These are phyloP conservation scores for Mycena chlorophos DNA, from an alignment of 768 basidiomycete species.

Conservation along the genomic window DNA sequence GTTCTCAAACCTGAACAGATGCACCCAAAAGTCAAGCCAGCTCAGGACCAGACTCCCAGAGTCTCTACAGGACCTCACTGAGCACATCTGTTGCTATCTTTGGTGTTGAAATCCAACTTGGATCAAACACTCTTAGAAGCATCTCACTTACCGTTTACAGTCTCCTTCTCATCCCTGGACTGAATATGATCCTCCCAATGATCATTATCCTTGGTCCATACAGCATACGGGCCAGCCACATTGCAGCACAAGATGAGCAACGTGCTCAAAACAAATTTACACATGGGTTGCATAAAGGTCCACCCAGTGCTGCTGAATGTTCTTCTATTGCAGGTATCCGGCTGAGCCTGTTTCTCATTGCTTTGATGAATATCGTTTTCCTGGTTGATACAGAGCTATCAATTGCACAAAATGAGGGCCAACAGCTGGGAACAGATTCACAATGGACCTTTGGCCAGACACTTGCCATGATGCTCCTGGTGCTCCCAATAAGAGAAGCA, in stretches of 20 bases:
- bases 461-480: constrained; percentile 3
- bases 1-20: too few relatives aligned
- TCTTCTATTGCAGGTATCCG: not conserved
- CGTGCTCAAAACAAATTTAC: too few relatives aligned
- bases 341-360: not conserved
- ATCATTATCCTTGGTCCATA: not conserved
- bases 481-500: constrained; percentile 3
- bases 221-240: too few relatives aligned
- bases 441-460: constrained; percentile 6
- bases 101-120: not conserved
- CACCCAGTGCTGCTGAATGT: not conserved
- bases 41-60: too few relatives aligned
- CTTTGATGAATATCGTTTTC: constrained; percentile 1
- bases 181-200: not conserved
- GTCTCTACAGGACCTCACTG: too few relatives aligned
- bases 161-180: not conserved
- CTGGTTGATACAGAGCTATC: constrained; percentile 13
- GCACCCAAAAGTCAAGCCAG: too few relatives aligned
- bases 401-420: not conserved
- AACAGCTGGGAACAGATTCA: not conserved
- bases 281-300: too few relatives aligned
- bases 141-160: constrained; percentile 3
- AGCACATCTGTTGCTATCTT: not conserved
- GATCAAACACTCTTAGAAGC: not conserved
- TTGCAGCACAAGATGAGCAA: too few relatives aligned